phyloP scores from a whole-genome alignment of 192 early-diverging fungal species.

The Mortierella antarctica region DNA sequence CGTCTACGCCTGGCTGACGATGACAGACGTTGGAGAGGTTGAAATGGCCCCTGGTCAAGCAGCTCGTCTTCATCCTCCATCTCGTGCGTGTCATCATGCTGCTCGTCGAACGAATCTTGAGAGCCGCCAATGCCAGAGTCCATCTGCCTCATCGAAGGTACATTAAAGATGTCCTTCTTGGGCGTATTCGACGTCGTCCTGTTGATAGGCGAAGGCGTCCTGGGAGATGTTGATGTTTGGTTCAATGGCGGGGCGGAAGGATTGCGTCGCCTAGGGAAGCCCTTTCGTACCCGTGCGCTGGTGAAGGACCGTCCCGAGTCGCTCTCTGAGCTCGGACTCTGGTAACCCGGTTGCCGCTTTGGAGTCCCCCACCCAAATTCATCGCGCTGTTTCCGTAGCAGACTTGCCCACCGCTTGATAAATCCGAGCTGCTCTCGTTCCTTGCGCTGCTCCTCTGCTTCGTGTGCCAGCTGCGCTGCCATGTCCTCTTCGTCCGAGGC shows the following conservation, averaged over 20 bases:
- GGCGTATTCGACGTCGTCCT: neutral
- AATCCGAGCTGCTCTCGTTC: slow-evolving; percentile 36
- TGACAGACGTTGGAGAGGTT: neutral
- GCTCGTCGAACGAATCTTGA: slow-evolving; percentile 22
- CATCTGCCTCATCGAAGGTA: slow-evolving; percentile 23
- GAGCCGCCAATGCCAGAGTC: slow-evolving; percentile 35
- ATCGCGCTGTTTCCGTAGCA: slow-evolving; percentile 27
- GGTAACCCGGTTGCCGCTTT: neutral
- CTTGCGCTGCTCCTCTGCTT: slow-evolving; percentile 12
- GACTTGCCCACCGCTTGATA: slow-evolving; percentile 24
- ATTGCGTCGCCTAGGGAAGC: neutral
- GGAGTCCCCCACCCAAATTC: slow-evolving; percentile 33
- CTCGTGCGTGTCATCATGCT: neutral
- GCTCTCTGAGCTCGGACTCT: neutral
- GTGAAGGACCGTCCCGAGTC: slow-evolving; percentile 2
- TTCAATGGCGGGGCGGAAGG: neutral
- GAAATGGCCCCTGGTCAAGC: neutral
- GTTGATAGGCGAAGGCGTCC: too few relatives aligned
- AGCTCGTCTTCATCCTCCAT: slow-evolving; percentile 1
- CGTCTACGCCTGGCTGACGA: neutral
- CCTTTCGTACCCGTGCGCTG: slow-evolving; percentile 22
- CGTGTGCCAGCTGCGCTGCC: neutral
- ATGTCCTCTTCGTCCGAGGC: neutral
- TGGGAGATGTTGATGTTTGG: neutral
- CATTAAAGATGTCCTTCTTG: neutral